Conservation (phyloP, 176 grass and related monocot species). For the Carex myosuroides region DNA sequence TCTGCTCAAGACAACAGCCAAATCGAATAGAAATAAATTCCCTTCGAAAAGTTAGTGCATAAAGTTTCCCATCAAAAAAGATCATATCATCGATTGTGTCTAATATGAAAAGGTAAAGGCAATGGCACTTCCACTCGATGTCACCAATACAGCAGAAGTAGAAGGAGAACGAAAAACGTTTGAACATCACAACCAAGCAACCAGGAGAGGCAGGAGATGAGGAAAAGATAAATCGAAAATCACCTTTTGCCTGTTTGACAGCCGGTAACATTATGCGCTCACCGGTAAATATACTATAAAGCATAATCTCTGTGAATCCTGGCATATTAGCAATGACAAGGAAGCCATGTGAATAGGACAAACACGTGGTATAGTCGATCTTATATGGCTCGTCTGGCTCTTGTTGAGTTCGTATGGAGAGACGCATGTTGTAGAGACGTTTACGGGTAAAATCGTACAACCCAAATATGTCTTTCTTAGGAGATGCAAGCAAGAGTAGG, state of each 20-base stretch:
- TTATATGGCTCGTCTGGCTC: constrained; percentile 28
- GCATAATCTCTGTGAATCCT: constrained; percentile 37
- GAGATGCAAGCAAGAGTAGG: constrained; percentile 46
- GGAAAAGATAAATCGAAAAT: constrained; percentile 28
- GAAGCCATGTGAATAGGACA: constrained; percentile 46
- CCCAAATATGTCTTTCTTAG: constrained; percentile 25
- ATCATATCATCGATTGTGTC: constrained; percentile 47
- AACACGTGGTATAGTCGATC: background rate
- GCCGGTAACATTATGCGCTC: constrained; percentile 42
- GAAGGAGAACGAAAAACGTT: background rate
- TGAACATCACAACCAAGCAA: constrained; percentile 32
- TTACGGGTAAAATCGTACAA: constrained; percentile 46
- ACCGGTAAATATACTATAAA: constrained; percentile 63
- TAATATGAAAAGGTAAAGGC: background rate
- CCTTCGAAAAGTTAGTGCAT: constrained; percentile 25
- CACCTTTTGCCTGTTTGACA: background rate
- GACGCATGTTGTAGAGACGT: constrained; percentile 41
- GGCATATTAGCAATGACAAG: constrained; percentile 41
- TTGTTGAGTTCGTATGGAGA: constrained; percentile 37
- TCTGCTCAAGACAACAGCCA: too few relatives aligned
- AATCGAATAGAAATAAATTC: background rate
- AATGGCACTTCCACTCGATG: constrained; percentile 38
- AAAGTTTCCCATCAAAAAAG: constrained; percentile 46
- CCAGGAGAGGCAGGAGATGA: constrained; percentile 38
- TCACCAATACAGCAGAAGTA: constrained; percentile 42